Evolutionary conservation across 192 early-diverging fungal genomes (phyloP).

Genomic region (Coemansia guatemalensis): DNA sequence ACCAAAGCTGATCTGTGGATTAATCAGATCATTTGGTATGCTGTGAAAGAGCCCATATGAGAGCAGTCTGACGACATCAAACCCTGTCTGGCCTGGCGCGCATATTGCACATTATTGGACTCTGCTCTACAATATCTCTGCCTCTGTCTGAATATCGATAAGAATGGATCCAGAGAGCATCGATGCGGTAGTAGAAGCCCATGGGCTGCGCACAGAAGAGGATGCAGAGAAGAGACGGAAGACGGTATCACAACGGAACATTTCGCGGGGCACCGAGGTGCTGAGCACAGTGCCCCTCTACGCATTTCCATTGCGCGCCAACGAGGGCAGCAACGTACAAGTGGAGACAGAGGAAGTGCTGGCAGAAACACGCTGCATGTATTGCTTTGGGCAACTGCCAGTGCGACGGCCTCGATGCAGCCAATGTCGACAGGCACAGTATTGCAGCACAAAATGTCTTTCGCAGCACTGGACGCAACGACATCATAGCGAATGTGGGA

Average conservation of each 20-base stretch:
- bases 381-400: constrained; percentile 35
- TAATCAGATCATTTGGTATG: neutral
- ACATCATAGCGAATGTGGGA: constrained; percentile 34
- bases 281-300: constrained; percentile 28
- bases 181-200: neutral
- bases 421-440: constrained; percentile 31
- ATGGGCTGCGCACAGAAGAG: neutral
- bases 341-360: neutral
- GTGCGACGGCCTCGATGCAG: constrained; percentile 36
- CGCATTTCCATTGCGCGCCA: constrained; percentile 17
- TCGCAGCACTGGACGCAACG: constrained; percentile 28
- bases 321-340: constrained; percentile 7
- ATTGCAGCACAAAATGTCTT: constrained; percentile 35
- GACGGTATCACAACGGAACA: neutral
- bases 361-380: constrained; percentile 11
- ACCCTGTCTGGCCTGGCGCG: too few relatives aligned
- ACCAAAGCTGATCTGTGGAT: neutral
- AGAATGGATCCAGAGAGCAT: neutral
- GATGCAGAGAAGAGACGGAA: neutral
- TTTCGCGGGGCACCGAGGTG: constrained; percentile 20
- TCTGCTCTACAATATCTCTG: neutral
- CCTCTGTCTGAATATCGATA: neutral
- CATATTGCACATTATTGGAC: neutral
- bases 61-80: neutral
- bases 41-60: neutral